Percentiles rank a stretch among this genome's conserved stretches.
Evolutionary conservation across 495 filamentous ascomycete species (phyloP).

Genomic region (Hypoxylon intermedium): DNA sequence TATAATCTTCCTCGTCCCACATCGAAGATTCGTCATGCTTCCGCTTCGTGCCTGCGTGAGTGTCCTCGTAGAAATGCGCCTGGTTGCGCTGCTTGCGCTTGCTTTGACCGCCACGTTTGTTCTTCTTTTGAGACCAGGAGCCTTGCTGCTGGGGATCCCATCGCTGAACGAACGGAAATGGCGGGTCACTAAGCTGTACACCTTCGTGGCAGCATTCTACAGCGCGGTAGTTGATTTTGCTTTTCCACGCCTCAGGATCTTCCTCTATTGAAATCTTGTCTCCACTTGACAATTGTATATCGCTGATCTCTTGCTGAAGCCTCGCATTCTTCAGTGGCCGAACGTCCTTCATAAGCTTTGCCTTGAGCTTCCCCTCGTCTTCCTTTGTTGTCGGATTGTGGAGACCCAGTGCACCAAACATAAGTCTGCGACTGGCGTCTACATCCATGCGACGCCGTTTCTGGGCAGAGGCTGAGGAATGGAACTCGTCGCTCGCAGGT

Average conservation of each 20-base stretch:
- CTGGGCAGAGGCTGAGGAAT: slow-evolving; percentile 41
- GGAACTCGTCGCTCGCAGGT: slow-evolving; percentile 20
- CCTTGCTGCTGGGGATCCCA: slow-evolving; percentile 80
- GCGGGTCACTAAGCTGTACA: slow-evolving; percentile 76
- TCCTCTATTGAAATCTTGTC: slow-evolving; percentile 28
- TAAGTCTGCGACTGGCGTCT: slow-evolving; percentile 67
- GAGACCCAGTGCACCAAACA: slow-evolving; percentile 78
- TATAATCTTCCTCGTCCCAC: slow-evolving; percentile 39
- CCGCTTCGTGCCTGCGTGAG: slow-evolving; percentile 59
- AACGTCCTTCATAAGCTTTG: slow-evolving; percentile 58
- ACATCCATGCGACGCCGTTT: slow-evolving; percentile 65
- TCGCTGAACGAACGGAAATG: slow-evolving; percentile 87
- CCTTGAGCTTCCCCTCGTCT: slow-evolving; percentile 68
- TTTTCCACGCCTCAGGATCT: slow-evolving; percentile 67
- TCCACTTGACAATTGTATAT: not conserved
- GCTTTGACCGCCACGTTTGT: slow-evolving; percentile 45
- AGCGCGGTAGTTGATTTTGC: slow-evolving; percentile 73
- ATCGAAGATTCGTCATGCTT: slow-evolving; percentile 53
- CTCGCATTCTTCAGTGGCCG: slow-evolving; percentile 39
- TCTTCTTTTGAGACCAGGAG: slow-evolving; percentile 41
- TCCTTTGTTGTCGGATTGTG: slow-evolving; percentile 70
- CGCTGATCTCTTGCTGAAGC: slow-evolving; percentile 1
- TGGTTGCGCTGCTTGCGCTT: slow-evolving; percentile 53
- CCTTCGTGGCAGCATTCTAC: slow-evolving; percentile 83
- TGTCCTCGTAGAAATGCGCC: slow-evolving; percentile 48